Base-by-base conservation (phyloP, 108 stramenopile species). In the Fragilaria radians region DNA sequence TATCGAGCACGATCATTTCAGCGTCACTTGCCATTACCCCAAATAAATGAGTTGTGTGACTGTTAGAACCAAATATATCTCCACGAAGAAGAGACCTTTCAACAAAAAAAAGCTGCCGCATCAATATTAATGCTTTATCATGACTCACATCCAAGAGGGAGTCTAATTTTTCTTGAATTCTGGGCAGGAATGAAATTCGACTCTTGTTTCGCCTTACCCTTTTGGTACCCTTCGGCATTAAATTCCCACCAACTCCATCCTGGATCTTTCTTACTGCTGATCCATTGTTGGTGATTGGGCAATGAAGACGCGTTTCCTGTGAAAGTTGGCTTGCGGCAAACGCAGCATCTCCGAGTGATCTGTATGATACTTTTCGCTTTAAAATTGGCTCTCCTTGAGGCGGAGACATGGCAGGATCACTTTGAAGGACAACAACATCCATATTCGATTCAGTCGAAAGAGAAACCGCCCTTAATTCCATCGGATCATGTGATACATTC, bases 1-100 rank as follows among this genome's bases (percentile, higher is more conserved):
- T 82, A 58, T 91, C 89, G 28, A 87, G 69, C 21, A 91, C 65
- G 67, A 91, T 86, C 61, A 81, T 80, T 59, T 91, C 89, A 27
- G 84, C 86, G 51, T 91, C 89, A 5, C 68, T 28, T 21, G 85
- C 89, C 31, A 81, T 48, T 18, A 66, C 62, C 25, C 83, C 86
- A 63, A 58, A 70, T 26, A 82, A 62, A 51, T 82, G 81, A 18
- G 67, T 74, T 7, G 36, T 14, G 36, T 42, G 7, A 5, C 65
- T 27, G 33, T 52, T 48, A n/a, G 49, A 36, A 46, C 77, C 62
- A 65, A 78, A 72, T 0, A 86, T 73, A 53, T 67, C 63, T 4
- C 79, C 67, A 34, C 60, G 51, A 33, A 82, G 59, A 54, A 91
- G 78, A 28, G 84, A 80, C 56, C 72, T 77, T 71, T 91, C 89